Conservation (phyloP, 2,329 filamentous ascomycete genomes). For the Exophiala dermatitidis region DNA sequence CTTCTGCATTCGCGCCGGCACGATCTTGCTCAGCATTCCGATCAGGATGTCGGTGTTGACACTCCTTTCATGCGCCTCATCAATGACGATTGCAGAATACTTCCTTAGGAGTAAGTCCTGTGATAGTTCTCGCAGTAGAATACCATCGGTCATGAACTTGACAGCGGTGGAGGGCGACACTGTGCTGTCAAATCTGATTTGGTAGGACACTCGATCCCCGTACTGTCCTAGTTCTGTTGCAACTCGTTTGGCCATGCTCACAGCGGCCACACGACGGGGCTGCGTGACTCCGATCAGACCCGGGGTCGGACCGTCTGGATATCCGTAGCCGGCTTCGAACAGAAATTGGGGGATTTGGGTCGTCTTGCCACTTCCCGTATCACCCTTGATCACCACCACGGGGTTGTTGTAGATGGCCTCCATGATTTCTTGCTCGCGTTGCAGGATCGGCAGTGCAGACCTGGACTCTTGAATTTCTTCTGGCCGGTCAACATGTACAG, state of each 20-base stretch:
- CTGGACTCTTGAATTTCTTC: conserved; percentile 71
- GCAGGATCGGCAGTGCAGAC: conserved; percentile 77
- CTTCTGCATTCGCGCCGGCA: conserved; percentile 72
- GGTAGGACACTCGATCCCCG: conserved; percentile 75
- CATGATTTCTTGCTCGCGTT: conserved; percentile 96
- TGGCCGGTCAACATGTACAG: conserved; percentile 62
- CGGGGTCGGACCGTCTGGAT: conserved; percentile 66
- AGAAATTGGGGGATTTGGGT: conserved; percentile 96
- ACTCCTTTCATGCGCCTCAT: conserved; percentile 94
- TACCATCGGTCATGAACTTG: conserved; percentile 99
- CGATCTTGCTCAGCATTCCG: conserved; percentile 89
- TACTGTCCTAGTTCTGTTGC: conserved; percentile 73
- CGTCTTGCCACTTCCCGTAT: conserved; percentile 94
- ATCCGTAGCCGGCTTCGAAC: conserved; percentile 87
- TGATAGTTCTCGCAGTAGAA: conserved; percentile 81
- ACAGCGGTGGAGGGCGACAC: conserved; percentile 73
- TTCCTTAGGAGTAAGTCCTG: conserved; percentile 81
- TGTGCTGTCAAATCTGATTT: conserved; percentile 89
- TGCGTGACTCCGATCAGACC: conserved; percentile 95
- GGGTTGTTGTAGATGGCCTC: conserved; percentile 91
- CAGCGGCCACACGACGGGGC: conserved; percentile 85
- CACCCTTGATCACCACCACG: conserved; percentile 84
- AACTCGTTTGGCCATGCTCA: conserved; percentile 93
- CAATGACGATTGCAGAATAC: conserved; percentile 89
- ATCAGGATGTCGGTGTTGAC: conserved; percentile 98